These are phyloP conservation scores for Amphibolis antarctica DNA, from an alignment of 106 monocot species.

Conservation along the genomic window DNA sequence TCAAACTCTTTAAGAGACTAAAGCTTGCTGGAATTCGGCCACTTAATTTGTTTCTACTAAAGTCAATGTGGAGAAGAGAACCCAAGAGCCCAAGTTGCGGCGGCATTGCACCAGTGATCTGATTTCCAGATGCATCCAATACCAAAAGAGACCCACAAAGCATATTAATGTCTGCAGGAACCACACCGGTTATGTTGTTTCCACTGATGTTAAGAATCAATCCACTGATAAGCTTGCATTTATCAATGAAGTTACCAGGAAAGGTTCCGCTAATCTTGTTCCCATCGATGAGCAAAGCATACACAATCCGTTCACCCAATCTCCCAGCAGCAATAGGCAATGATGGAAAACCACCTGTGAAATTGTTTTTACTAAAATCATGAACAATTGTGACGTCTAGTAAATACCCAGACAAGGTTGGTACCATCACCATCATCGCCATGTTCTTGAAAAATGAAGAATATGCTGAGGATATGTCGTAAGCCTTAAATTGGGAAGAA, in stretches of 20 bases:
- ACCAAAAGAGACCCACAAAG: constrained; percentile 42
- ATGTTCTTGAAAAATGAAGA: constrained; percentile 23
- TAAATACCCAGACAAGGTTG: constrained; percentile 6
- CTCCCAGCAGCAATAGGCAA: constrained; percentile 33
- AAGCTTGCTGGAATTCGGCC: constrained; percentile 50
- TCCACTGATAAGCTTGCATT: constrained; percentile 39
- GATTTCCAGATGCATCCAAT: constrained; percentile 44
- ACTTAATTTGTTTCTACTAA: constrained; percentile 40
- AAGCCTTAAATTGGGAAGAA: constrained; percentile 6
- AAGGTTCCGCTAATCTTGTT: constrained; percentile 55
- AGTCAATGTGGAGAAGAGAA: constrained; percentile 38
- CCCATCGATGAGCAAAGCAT: constrained; percentile 42
- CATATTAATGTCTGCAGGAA: constrained; percentile 32
- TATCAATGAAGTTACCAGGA: constrained; percentile 35
- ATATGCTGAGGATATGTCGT: constrained; percentile 33
- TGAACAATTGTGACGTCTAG: constrained; percentile 33
- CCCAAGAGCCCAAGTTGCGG: constrained; percentile 26
- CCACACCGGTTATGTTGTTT: constrained; percentile 44
- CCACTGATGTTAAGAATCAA: constrained; percentile 41
- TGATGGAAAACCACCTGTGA: constrained; percentile 37
- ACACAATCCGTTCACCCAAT: constrained; percentile 27
- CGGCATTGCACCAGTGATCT: constrained; percentile 46
- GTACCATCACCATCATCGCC: constrained; percentile 4
- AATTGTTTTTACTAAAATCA: constrained; percentile 58
- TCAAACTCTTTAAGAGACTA: constrained; percentile 35